These are phyloP conservation scores for Aristolochia contorta DNA, from an alignment of 164 flowering plant species.

Conservation along the genomic window DNA sequence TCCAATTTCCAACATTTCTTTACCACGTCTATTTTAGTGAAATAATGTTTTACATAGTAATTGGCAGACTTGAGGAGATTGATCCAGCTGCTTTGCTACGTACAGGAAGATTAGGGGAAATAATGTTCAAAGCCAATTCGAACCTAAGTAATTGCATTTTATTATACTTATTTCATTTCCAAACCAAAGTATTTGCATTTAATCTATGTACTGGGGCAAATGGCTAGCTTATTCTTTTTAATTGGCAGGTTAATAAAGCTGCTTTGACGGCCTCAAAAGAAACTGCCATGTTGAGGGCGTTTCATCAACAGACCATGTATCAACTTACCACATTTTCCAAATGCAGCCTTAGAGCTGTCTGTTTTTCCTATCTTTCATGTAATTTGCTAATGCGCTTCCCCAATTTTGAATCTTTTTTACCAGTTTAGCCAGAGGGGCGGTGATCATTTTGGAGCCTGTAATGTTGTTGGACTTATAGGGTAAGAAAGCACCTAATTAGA, in stretches of 20 bases:
- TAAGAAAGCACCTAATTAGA: too few species aligned
- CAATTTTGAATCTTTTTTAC: too few species aligned
- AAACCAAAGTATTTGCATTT: not conserved
- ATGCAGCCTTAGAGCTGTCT: too few species aligned
- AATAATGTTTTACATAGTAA: not conserved
- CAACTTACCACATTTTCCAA: too few species aligned
- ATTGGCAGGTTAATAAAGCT: constrained; percentile 63
- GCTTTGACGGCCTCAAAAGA: constrained; percentile 59
- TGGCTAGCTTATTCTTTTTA: not conserved
- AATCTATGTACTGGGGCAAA: not conserved
- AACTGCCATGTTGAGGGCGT: constrained; percentile 2
- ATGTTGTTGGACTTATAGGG: too few species aligned
- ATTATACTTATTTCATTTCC: constrained; percentile 10
- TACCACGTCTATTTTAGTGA: not conserved
- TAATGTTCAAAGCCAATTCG: constrained; percentile 72
- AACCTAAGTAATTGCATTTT: constrained; percentile 77
- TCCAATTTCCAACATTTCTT: not conserved
- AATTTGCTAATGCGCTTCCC: too few species aligned
- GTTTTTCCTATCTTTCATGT: too few species aligned
- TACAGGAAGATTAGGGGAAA: constrained; percentile 89
- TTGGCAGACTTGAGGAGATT: constrained; percentile 68
- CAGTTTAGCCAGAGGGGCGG: too few species aligned
- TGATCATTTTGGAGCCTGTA: too few species aligned
- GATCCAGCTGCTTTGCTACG: constrained; percentile 73
- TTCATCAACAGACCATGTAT: constrained; percentile 10